Conservation (phyloP, 169 alveolate genomes). For the Plasmodium sp. region DNA sequence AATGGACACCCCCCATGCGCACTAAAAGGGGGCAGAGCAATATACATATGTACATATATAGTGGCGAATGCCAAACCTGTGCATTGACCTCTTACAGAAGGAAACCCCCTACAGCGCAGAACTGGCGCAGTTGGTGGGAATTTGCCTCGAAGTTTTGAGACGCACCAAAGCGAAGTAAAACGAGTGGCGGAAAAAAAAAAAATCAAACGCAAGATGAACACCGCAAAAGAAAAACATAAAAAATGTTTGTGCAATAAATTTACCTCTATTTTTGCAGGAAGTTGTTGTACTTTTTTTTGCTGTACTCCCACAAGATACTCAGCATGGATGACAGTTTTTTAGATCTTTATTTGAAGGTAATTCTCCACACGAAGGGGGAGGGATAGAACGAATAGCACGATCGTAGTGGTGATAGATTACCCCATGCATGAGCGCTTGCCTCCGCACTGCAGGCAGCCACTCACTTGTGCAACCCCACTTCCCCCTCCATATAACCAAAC, state of each 20-base stretch:
- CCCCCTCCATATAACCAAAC: not conserved
- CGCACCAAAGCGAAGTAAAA: conserved; percentile 43
- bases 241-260: not conserved
- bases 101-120: not conserved
- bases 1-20: not conserved
- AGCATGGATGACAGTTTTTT: conserved; percentile 10
- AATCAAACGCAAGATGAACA: not conserved
- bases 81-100: not conserved
- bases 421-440: not conserved
- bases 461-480: not conserved
- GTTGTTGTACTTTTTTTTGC: conserved; percentile 10
- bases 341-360: conserved; percentile 46
- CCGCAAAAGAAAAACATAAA: not conserved
- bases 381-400: not conserved
- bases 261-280: conserved; percentile 15
- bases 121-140: conserved; percentile 3
- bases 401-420: not conserved
- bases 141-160: conserved; percentile 21
- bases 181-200: not conserved
- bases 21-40: not conserved
- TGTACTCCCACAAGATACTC: conserved; percentile 48
- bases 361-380: not conserved
- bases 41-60: not conserved
- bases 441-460: not conserved
- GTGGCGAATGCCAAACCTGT: not conserved